Evolutionary conservation across 2,329 filamentous ascomycete genomes (phyloP).

Genomic region (Pestalotiopsis sp.): DNA sequence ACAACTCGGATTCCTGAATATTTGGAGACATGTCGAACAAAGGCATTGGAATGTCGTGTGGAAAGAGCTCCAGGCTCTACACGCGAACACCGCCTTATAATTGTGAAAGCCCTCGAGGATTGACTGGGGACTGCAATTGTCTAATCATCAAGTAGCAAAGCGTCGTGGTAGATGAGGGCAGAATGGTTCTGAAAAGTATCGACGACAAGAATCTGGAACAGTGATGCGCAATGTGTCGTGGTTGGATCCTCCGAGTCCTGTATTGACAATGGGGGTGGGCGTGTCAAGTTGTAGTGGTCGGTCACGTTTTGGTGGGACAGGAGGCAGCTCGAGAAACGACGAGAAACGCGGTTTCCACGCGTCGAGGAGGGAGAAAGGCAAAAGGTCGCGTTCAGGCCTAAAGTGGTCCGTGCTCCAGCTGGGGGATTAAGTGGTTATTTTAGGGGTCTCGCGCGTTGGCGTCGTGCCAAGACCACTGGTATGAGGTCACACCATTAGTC

Average conservation of each 20-base stretch:
- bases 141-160: no score
- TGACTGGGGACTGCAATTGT: background rate
- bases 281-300: background rate
- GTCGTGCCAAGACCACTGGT: background rate
- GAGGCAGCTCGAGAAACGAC: conserved; percentile 2
- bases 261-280: background rate
- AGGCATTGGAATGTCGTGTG: conserved; percentile 41
- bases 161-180: no score
- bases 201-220: no score
- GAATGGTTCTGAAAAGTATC: no score
- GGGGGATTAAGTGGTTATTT: background rate
- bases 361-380: background rate
- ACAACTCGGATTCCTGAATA: conserved; percentile 45
- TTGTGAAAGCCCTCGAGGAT: background rate
- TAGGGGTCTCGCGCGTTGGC: background rate
- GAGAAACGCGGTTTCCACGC: conserved; percentile 10
- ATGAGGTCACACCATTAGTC: background rate
- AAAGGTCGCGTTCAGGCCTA: conserved; percentile 7
- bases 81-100: background rate
- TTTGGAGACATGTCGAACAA: conserved; percentile 51
- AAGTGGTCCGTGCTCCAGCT: conserved; percentile 1
- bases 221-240: no score
- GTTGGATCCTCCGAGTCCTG: no score
- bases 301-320: conserved; percentile 9
- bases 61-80: conserved; percentile 13